Percentiles rank a stretch among this genome's conserved stretches.
These are phyloP conservation scores for Ustilago trichophora DNA, from an alignment of 1,284 basidiomycete genomes.

Conservation along the genomic window DNA sequence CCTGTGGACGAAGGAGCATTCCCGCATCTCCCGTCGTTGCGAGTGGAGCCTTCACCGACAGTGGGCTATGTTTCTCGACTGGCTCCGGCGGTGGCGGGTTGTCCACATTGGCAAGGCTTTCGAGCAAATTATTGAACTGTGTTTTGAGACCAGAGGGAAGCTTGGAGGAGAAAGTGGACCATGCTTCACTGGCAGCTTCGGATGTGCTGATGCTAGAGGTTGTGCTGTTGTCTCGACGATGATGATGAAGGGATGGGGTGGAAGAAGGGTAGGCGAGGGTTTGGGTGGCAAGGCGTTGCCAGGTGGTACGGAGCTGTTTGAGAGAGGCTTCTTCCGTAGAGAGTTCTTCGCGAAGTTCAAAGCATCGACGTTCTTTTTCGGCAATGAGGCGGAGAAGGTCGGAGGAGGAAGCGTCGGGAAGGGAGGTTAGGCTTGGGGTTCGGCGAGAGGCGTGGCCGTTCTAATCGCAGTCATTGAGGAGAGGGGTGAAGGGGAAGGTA, in stretches of 20 bases:
- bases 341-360: conserved; percentile 64
- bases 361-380: conserved; percentile 65
- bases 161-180: conserved; percentile 23
- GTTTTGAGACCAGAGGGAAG: conserved; percentile 29
- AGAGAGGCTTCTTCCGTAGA: conserved; percentile 15
- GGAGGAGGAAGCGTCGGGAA: too few species aligned
- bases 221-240: conserved; percentile 10
- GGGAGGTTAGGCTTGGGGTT: too few species aligned
- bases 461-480: too few species aligned
- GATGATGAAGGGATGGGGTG: too few species aligned
- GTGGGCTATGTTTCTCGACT: conserved; percentile 4
- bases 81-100: conserved; percentile 9
- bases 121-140: conserved; percentile 31
- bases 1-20: too few species aligned
- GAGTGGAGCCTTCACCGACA: not conserved
- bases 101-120: conserved; percentile 19
- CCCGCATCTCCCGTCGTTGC: too few species aligned
- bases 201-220: not conserved
- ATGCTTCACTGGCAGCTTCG: conserved; percentile 29
- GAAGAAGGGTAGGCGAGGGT: conserved; percentile 19
- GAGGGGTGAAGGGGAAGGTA: too few species aligned
- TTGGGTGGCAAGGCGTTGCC: conserved; percentile 24
- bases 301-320: conserved; percentile 16
- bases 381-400: conserved; percentile 64
- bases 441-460: too few species aligned